Evolutionary conservation across 768 basidiomycete species (phyloP).

Genomic region (Podaxis sp.): DNA sequence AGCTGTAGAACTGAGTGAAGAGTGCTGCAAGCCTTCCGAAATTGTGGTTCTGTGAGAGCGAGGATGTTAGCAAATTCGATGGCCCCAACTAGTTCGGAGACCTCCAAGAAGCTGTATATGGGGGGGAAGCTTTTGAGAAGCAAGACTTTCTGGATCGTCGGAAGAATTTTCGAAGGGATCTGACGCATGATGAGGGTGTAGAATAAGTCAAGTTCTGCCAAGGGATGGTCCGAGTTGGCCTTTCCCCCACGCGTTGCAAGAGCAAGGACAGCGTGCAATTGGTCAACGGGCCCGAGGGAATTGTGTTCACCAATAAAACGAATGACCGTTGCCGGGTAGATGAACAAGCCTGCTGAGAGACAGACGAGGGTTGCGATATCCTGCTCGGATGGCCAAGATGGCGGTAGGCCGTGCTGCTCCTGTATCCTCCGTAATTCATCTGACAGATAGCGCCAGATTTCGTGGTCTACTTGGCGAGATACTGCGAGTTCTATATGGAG

Average conservation of each 20-base stretch:
- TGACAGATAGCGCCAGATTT: background rate
- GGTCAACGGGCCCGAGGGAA: background rate
- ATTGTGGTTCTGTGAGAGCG: background rate
- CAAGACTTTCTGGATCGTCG: background rate
- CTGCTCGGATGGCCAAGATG: background rate
- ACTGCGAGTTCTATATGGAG: background rate
- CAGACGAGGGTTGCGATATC: background rate
- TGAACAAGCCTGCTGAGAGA: background rate
- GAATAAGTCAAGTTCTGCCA: background rate
- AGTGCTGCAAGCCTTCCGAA: background rate
- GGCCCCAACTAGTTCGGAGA: background rate
- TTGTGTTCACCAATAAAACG: background rate
- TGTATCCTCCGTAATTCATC: background rate
- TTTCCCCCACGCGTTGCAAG: background rate
- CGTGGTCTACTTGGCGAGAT: background rate
- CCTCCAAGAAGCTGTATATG: background rate
- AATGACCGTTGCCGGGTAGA: background rate
- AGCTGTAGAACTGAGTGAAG: background rate
- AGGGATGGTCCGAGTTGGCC: background rate
- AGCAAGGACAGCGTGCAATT: background rate
- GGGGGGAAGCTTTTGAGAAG: background rate
- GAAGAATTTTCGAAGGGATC: background rate
- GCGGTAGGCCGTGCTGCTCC: background rate
- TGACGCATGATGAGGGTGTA: background rate
- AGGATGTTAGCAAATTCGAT: background rate